These are phyloP conservation scores for Rhodotorula sp. DNA, from an alignment of 1,284 basidiomycete species.

Conservation along the genomic window DNA sequence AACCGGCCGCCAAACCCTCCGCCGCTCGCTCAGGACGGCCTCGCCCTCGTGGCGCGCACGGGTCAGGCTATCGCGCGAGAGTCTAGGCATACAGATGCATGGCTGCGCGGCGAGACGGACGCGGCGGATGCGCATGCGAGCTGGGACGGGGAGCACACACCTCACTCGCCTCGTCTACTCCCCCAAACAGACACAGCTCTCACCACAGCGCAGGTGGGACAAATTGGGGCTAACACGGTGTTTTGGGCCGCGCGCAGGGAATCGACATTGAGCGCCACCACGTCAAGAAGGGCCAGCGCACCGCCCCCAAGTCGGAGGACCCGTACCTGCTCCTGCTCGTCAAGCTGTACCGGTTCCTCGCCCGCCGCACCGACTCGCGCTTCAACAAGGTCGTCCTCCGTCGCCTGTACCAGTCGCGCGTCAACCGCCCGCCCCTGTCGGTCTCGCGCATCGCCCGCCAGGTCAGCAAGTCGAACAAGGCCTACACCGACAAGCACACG, in stretches of 20 bases:
- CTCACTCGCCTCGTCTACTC: too few species aligned
- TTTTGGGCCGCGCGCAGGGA: slow-evolving; percentile 61
- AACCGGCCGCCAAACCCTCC: not conserved
- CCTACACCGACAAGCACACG: slow-evolving; percentile 69
- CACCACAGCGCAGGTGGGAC: too few species aligned
- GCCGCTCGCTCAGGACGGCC: not conserved
- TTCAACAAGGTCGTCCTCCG: slow-evolving; percentile 99
- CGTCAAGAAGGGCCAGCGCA: slow-evolving; percentile 96
- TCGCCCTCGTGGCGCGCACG: not conserved
- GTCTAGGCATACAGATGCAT: too few species aligned
- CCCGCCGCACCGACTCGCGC: slow-evolving; percentile 88
- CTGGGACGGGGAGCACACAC: not conserved
- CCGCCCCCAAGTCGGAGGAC: slow-evolving; percentile 97
- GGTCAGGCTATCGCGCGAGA: too few species aligned
- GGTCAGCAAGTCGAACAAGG: slow-evolving; percentile 68
- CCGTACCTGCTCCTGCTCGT: slow-evolving; percentile 97
- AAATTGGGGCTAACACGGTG: too few species aligned
- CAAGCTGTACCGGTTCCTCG: slow-evolving; percentile 99
- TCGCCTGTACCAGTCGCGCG: slow-evolving; percentile 94
- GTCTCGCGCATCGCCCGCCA: slow-evolving; percentile 69
- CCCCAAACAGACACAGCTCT: too few species aligned
- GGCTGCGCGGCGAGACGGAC: too few species aligned
- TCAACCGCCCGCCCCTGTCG: slow-evolving; percentile 95
- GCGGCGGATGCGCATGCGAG: too few species aligned
- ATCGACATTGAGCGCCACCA: slow-evolving; percentile 94